phyloP scores from a whole-genome alignment of 2,329 filamentous ascomycete genomes.

The Colletotrichum sojae region DNA sequence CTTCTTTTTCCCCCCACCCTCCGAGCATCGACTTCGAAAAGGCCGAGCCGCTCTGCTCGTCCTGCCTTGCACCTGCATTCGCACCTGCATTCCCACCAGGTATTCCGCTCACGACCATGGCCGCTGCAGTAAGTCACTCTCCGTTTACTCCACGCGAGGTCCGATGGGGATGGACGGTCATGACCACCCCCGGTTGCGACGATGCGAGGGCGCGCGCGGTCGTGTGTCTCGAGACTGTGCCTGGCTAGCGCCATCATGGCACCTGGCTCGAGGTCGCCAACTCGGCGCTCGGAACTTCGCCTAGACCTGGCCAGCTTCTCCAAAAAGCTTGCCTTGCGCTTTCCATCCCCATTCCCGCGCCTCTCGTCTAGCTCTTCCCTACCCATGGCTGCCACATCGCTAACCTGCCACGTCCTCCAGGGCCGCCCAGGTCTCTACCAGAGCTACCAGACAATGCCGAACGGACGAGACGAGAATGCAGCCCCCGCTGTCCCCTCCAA shows the following conservation, averaged over 20 bases:
- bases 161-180: slow-evolving; percentile 29
- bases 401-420: slow-evolving; percentile 46
- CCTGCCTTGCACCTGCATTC: slow-evolving; percentile 22
- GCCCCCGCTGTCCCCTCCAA: slow-evolving; percentile 53
- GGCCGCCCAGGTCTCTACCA: slow-evolving; percentile 56
- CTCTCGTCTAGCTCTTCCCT: neutral
- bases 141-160: slow-evolving; percentile 37
- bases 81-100: slow-evolving; percentile 44
- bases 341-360: slow-evolving; percentile 36
- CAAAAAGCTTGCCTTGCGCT: slow-evolving; percentile 36
- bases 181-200: slow-evolving; percentile 18
- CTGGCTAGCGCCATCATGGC: slow-evolving; percentile 47
- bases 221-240: slow-evolving; percentile 54
- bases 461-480: slow-evolving; percentile 49
- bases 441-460: slow-evolving; percentile 52
- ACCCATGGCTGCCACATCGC: slow-evolving; percentile 33
- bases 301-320: slow-evolving; percentile 36
- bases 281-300: slow-evolving; percentile 39
- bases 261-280: slow-evolving; percentile 32
- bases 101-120: slow-evolving; percentile 47
- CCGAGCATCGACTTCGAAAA: slow-evolving; percentile 39
- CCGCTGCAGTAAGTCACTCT: slow-evolving; percentile 54
- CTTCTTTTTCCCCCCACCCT: slow-evolving; percentile 1
- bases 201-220: slow-evolving; percentile 46
- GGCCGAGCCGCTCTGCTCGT: slow-evolving; percentile 22